phyloP scores from a whole-genome alignment of 257 asterid species.

The Nicotiana otophora region DNA sequence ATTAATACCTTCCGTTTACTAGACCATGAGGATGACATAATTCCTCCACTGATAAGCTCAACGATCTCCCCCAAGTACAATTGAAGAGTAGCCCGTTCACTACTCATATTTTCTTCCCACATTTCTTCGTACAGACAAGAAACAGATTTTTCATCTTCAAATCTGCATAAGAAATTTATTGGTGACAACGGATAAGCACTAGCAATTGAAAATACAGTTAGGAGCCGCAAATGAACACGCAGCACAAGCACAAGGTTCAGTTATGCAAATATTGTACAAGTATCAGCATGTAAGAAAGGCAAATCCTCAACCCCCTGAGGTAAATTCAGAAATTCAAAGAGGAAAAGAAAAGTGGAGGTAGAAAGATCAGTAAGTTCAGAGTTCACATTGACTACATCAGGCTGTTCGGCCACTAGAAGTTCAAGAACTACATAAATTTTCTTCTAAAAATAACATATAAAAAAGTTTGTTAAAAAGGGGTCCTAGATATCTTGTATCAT shows the following conservation, averaged over 20 bases:
- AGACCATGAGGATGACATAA: constrained; percentile 89
- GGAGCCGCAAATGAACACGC: not conserved
- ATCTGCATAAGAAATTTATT: constrained; percentile 41
- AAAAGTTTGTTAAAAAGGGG: not conserved
- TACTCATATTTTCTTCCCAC: constrained; percentile 98
- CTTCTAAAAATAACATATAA: not conserved
- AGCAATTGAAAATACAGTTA: not conserved
- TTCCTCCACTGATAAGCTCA: constrained; percentile 64
- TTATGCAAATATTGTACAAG: not conserved
- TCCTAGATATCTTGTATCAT: not conserved
- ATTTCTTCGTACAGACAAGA: constrained; percentile 79
- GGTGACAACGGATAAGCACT: not conserved
- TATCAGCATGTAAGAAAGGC: not conserved
- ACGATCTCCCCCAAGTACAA: constrained; percentile 83
- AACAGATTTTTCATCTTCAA: constrained; percentile 86
- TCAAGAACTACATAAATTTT: not conserved
- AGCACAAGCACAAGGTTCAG: not conserved
- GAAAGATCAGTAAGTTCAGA: not conserved
- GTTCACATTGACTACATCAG: not conserved
- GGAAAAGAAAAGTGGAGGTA: not conserved
- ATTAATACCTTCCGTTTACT: constrained; percentile 72
- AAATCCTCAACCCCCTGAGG: not conserved
- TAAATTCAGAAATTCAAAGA: not conserved
- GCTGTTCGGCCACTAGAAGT: not conserved
- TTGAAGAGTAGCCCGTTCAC: constrained; percentile 80